Evolutionary conservation across 495 filamentous ascomycete species (phyloP).

Genomic region (Thermochaetoides thermophila): DNA sequence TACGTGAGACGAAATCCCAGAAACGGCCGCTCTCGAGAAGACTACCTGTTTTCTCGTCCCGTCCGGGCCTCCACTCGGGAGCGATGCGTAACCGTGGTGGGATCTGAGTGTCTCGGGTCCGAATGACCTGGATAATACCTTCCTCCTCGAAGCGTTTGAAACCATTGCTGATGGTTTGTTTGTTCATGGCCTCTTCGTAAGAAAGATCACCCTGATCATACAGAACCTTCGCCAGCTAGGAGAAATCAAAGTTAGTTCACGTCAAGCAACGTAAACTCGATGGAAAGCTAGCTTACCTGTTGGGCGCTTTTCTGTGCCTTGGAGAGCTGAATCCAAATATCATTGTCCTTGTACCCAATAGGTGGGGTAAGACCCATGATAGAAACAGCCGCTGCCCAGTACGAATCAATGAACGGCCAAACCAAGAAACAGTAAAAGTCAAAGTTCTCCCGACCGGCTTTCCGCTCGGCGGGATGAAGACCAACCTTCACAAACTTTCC

Average conservation of each 20-base stretch:
- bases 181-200: slow-evolving; percentile 97
- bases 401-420: slow-evolving; percentile 92
- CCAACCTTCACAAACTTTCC: slow-evolving; percentile 48
- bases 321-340: slow-evolving; percentile 63
- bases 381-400: slow-evolving; percentile 78
- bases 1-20: slow-evolving; percentile 83
- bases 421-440: slow-evolving; percentile 98
- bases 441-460: slow-evolving; percentile 74
- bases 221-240: slow-evolving; percentile 80
- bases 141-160: slow-evolving; percentile 82
- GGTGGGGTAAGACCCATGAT: slow-evolving; percentile 76
- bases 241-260: background rate
- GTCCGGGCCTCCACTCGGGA: slow-evolving; percentile 60
- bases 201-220: slow-evolving; percentile 94
- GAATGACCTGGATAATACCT: slow-evolving; percentile 63
- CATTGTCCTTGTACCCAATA: slow-evolving; percentile 34
- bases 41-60: slow-evolving; percentile 43
- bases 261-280: background rate
- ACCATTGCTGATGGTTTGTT: slow-evolving; percentile 87
- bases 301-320: slow-evolving; percentile 75
- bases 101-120: slow-evolving; percentile 42
- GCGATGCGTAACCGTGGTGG: slow-evolving; percentile 50
- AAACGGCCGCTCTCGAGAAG: slow-evolving; percentile 57
- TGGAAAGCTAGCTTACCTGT: slow-evolving; percentile 36
- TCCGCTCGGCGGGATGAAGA: slow-evolving; percentile 59